Percentiles rank a stretch among this genome's conserved stretches.
Conservation (phyloP, 805 yeast species). For the Saturnispora quitensis region DNA sequence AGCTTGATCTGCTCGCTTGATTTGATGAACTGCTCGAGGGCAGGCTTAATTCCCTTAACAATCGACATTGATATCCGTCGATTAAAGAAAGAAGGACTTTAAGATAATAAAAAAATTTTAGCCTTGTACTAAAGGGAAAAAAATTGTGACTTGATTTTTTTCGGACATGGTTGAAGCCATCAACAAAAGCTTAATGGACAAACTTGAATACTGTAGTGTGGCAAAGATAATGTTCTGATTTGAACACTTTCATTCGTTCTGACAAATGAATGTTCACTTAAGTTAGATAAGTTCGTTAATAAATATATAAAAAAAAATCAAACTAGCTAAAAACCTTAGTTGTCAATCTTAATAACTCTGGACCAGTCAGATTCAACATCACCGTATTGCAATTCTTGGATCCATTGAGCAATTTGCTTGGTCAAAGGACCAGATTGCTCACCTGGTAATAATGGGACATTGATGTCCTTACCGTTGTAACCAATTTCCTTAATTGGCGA, state of each 20-base stretch:
- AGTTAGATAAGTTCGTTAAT: not conserved
- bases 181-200: too few species aligned
- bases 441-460: slow-evolving; percentile 74
- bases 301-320: not conserved
- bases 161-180: not conserved
- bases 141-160: not conserved
- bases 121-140: not conserved
- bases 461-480: slow-evolving; percentile 62
- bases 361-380: slow-evolving; percentile 56
- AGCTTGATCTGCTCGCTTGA: slow-evolving; percentile 13
- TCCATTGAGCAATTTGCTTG: slow-evolving; percentile 72
- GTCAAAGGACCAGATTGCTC: slow-evolving; percentile 76
- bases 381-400: slow-evolving; percentile 86
- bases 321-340: not conserved
- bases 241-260: too few species aligned
- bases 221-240: too few species aligned
- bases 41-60: not conserved
- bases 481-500: slow-evolving; percentile 87
- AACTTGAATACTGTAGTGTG: too few species aligned
- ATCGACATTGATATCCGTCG: not conserved
- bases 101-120: not conserved
- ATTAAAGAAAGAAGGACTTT: not conserved
- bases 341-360: slow-evolving; percentile 22
- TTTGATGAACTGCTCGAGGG: slow-evolving; percentile 6
- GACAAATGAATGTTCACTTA: not conserved